These are phyloP conservation scores for Puccinia sorghi DNA, from an alignment of 1,284 basidiomycete species.

Conservation along the genomic window DNA sequence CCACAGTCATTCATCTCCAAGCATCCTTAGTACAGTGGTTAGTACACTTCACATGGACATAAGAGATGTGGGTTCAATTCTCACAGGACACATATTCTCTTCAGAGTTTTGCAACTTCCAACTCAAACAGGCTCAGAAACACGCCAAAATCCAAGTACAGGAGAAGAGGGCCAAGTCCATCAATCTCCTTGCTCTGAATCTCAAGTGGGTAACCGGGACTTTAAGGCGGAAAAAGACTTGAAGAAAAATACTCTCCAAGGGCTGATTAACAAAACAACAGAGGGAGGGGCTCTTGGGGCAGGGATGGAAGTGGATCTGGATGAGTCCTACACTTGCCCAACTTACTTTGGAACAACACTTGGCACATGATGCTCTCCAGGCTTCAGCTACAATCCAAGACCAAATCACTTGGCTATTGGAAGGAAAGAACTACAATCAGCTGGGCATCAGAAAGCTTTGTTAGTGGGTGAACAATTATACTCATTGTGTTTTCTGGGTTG, in stretches of 20 bases:
- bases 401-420: slow-evolving; percentile 73
- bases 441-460: slow-evolving; percentile 58
- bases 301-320: slow-evolving; percentile 96
- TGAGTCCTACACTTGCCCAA: slow-evolving; percentile 89
- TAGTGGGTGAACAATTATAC: no score
- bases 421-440: slow-evolving; percentile 79
- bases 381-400: slow-evolving; percentile 73
- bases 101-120: slow-evolving; percentile 98
- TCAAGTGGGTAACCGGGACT: slow-evolving; percentile 67
- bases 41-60: no score
- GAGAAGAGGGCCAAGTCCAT: slow-evolving; percentile 95
- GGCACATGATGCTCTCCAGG: slow-evolving; percentile 60
- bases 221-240: slow-evolving; percentile 52
- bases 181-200: slow-evolving; percentile 88
- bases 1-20: no score
- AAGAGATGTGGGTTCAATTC: no score
- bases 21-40: no score
- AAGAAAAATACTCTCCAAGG: slow-evolving; percentile 57
- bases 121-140: slow-evolving; percentile 84
- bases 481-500: no score
- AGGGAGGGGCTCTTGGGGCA: slow-evolving; percentile 70
- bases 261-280: slow-evolving; percentile 61
- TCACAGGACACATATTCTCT: no score
- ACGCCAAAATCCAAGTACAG: slow-evolving; percentile 89
- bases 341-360: slow-evolving; percentile 66